Evolutionary conservation across 371 early-diverging fungal species (phyloP), one percentile per base, ranked within the genome.

Genomic region (Thermomucor indicae-seudaticae): DNA sequence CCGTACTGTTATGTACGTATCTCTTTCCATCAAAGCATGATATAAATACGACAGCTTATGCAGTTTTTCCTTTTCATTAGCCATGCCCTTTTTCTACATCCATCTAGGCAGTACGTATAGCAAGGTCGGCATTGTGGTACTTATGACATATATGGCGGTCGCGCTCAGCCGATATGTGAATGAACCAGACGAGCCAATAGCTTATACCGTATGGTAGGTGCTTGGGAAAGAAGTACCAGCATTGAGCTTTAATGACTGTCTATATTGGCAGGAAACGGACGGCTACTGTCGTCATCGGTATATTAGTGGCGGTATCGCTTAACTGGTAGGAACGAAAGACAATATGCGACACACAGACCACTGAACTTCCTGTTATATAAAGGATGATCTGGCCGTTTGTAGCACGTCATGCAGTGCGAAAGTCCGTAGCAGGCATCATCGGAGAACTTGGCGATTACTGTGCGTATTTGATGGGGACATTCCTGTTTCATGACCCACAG

Each of bases 381-480:
- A 75, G 79, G 45, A 27, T 75, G 29, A 49, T 84, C 0, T 84
- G 83, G 83, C 85, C 85, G 12, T 82, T 79, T 55, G 60, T 80
- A 14, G 85, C 85, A 1, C 67, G 81, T 20, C 75, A 72, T 32
- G 76, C 78, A 35, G 64, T 80, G 20, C 70, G 82, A 16, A 82
- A 77, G 47, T 70, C 77, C 0, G 47, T 77, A 31, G 56, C 69
- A 7, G 56, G 49, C 3, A 63, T 67, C n/a, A 58, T 77, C 14
- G 49, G 45, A 12, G 69, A 72, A 46, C 37, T 77, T 7, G 77
- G 69, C 4, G 71, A 73, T 16, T 70, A 72, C 30, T 77, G 69
- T 48, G 63, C 65, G 0, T 77, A 55, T 43, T 31, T 77, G 10
- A 72, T 62, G 60, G 66, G 73, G 4, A 61, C 69, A 1, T 72